Evolutionary conservation across 441 rosid species (phyloP), one percentile per base, ranked within the genome.

Genomic region (Raphanus hybrid): DNA sequence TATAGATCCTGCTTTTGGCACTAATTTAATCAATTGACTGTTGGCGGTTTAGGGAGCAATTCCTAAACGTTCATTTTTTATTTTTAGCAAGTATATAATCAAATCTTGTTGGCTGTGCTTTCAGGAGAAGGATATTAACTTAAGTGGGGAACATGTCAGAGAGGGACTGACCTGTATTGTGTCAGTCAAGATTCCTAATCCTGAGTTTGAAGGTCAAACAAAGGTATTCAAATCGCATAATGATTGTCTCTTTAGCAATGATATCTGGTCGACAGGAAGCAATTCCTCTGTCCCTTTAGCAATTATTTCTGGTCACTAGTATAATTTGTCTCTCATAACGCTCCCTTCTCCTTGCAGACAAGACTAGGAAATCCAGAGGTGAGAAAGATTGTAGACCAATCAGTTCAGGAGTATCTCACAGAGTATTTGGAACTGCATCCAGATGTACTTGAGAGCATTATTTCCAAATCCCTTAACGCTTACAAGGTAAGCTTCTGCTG

Each of bases 311-410:
- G 45, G 43, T 67, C 18, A 15, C 5, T 29, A 3, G 34, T 29
- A 5, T 3, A 29, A 29, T 3, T 29, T 29, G 5, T 5, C 34
- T 29, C 34, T 5, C 4, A 4, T 29, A 5, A 29, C 5, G 5
- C 34, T 29, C 5, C 34, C 34, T 29, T 29, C 34, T 0, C 6
- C 34, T 29, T 4, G 34, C 73, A 93, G 99, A 96, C 99, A 81
- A 94, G 99, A 83, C 86, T 96, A 85, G 99, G 99, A 75, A 96
- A 96, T 89, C 97, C 98, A 11, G 98, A 96, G 86, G 99, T 96
- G 74, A 90, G 98, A 71, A 92, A 85, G 34, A 87, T 89, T 75
- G 97, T 96, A 41, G 99, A 96, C 77, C 98, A 91, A 83, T 91
- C 95, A 80, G 87, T 94, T 71, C 99, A 94, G 78, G 99, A 96